Conservation (phyloP, 2,329 filamentous ascomycete genomes). For the Xylaria polymorpha region DNA sequence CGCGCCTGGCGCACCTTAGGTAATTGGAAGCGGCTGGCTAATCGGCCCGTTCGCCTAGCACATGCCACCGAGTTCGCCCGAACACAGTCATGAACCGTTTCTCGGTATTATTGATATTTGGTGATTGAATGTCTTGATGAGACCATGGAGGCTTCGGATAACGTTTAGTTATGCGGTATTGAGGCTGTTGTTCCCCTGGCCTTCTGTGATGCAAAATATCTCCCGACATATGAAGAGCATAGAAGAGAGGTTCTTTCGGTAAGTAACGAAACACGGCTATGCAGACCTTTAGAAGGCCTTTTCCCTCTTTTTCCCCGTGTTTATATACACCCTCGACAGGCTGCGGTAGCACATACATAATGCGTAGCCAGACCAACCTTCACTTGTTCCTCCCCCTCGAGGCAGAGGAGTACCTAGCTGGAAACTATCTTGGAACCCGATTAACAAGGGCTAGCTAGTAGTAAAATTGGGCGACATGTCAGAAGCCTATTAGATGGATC, state of each 20-base stretch:
- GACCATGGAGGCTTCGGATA: background rate
- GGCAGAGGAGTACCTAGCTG: too few species aligned
- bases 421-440: too few species aligned
- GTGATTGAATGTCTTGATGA: background rate
- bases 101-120: background rate
- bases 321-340: background rate
- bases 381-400: too few species aligned
- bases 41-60: constrained; percentile 35
- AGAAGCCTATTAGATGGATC: too few species aligned
- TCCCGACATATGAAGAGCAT: background rate
- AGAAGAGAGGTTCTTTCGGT: too few species aligned
- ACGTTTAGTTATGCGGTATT: background rate
- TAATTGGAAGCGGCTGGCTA: constrained; percentile 22
- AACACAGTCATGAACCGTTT: background rate
- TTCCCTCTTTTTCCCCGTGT: too few species aligned
- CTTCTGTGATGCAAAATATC: background rate
- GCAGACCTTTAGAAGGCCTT: too few species aligned
- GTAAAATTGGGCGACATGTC: too few species aligned
- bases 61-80: constrained; percentile 13
- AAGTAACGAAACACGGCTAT: too few species aligned
- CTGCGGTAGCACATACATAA: too few species aligned
- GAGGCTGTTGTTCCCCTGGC: background rate
- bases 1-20: background rate
- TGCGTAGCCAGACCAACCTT: too few species aligned
- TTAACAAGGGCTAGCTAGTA: too few species aligned